Percentiles rank a stretch among this genome's conserved stretches.
Conservation (phyloP, 352 stramenopile species). For the Globisporangium sylvaticum region DNA sequence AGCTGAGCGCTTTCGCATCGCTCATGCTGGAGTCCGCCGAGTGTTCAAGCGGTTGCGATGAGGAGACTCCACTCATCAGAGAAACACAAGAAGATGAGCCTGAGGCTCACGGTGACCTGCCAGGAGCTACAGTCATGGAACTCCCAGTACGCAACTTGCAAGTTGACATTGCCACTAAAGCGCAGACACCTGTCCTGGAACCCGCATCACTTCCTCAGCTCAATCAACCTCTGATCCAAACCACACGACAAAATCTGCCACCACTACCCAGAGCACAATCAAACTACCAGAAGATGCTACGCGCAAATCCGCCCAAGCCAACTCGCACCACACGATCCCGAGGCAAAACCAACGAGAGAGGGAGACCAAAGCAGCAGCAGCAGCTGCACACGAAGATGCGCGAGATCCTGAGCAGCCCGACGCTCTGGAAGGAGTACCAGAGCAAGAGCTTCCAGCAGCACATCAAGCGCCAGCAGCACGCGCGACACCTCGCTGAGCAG, state of each 20-base stretch:
- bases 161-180: background rate
- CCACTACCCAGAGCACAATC: background rate
- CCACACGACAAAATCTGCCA: background rate
- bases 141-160: background rate
- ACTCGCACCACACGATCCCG: background rate
- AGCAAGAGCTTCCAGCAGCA: conserved; percentile 52
- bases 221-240: background rate
- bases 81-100: background rate
- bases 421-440: conserved; percentile 46
- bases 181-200: background rate
- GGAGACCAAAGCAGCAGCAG: background rate
- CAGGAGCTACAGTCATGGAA: background rate
- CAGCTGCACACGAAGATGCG: conserved; percentile 7
- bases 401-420: conserved; percentile 14
- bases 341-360: background rate
- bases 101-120: background rate
- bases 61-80: background rate
- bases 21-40: conserved; percentile 4
- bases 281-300: conserved; percentile 4
- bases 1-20: conserved; percentile 24
- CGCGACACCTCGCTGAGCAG: conserved; percentile 24
- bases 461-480: conserved; percentile 48
- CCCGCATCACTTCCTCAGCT: background rate
- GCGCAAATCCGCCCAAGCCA: conserved; percentile 6
- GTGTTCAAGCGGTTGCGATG: background rate